These are phyloP conservation scores for Phytophthora pinifolia DNA, from an alignment of 352 stramenopile genomes.

Conservation along the genomic window DNA sequence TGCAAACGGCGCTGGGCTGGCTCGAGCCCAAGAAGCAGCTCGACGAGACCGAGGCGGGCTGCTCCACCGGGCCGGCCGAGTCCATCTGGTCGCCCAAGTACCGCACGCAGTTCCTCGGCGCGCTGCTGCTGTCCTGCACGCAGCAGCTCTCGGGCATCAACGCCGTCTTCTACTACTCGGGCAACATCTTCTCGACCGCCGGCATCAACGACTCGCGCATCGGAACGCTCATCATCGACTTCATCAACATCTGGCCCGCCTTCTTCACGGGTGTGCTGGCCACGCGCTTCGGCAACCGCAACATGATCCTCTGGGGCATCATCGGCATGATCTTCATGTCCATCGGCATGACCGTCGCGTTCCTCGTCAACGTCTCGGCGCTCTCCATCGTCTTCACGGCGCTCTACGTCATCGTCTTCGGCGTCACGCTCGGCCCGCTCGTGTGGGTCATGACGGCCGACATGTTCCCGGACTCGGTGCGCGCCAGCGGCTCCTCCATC, in stretches of 20 bases:
- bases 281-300: slow-evolving; percentile 21
- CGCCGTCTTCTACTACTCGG: no score
- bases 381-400: slow-evolving; percentile 46
- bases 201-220: no score
- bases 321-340: slow-evolving; percentile 20
- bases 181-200: no score
- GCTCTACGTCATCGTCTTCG: slow-evolving; percentile 40
- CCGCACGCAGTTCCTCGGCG: neutral
- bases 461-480: slow-evolving; percentile 24
- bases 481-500: slow-evolving; percentile 35
- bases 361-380: slow-evolving; percentile 9
- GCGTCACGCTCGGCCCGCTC: slow-evolving; percentile 20
- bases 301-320: slow-evolving; percentile 22
- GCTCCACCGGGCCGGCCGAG: no score
- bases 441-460: slow-evolving; percentile 15
- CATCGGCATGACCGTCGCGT: slow-evolving; percentile 17
- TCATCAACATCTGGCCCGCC: no score
- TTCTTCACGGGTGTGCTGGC: no score
- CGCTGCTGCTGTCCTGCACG: no score
- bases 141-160: no score
- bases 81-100: no score
- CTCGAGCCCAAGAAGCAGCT: slow-evolving; percentile 9
- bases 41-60: no score
- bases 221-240: no score
- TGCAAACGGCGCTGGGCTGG: neutral